Base-by-base conservation (phyloP, 441 rosid genomes). In the Adansonia gregorii region DNA sequence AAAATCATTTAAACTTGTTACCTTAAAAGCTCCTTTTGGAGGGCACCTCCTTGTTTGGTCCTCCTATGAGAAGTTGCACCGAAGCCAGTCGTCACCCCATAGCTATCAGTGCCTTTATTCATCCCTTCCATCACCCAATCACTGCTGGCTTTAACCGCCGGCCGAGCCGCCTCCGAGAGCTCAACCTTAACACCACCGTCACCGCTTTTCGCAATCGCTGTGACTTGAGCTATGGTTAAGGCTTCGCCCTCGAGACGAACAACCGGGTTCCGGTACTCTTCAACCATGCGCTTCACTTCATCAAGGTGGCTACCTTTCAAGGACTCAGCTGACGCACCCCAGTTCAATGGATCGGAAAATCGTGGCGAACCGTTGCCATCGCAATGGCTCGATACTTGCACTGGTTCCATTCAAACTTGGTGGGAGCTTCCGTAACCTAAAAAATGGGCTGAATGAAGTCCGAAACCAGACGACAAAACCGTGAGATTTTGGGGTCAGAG, bases 121-220 rank as follows among this genome's bases (percentile, higher is more conserved):
- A 85, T 78, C 52, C 85, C 85, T 41, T 85, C 86, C 86, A 81
- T 79, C 1, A 87, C 86, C 89, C 87, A 85, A 31, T 81, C 86
- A 9, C 85, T 79, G 78, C 89, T 86, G 17, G 87, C 85, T 75
- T 84, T 66, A 15, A 87, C 89, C 1, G 67, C 78, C 22, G 74
- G 76, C 4, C 82, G 78, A 15, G 87, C 81, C 4, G 7, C 78
- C 67, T 87, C 89, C 0, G 81, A 69, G 0, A 85, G 81, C 74
- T 83, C 78, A 3, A 87, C 86, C 80, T 41, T n/a, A 15, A 2
- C 67, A 15, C 45, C 72, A 0, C 73, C 79, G 0, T 52, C 69
- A 0, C 31, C 80, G 1, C 45, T 54, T 58, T 55, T 68, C 0
- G 89, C 83, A 3, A 81, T 59, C 0, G 86, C 85, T 0, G 82